A percentile compares a stretch with the other conserved stretches of the same genome.
phyloP scores from a whole-genome alignment of 1,284 basidiomycete genomes.

The Megacollybia platyphylla region DNA sequence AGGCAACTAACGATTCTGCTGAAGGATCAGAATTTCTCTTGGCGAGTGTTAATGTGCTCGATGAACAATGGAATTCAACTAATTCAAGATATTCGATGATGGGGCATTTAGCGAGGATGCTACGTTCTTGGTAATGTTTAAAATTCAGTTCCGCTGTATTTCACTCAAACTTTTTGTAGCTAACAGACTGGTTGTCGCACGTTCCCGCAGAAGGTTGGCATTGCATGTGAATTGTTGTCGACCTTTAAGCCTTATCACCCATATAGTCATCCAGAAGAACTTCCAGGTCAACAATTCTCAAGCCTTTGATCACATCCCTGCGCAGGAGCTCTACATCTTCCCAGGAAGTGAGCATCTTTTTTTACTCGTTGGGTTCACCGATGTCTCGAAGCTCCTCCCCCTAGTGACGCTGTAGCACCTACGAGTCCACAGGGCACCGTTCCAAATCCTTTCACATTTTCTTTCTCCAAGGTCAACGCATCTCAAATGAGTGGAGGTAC shows the following conservation, averaged over 20 bases:
- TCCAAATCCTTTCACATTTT: conserved; percentile 39
- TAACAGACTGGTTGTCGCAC: conserved; percentile 58
- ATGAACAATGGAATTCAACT: background rate
- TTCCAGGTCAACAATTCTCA: conserved; percentile 38
- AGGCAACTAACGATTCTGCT: conserved; percentile 42
- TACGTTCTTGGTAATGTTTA: conserved; percentile 43
- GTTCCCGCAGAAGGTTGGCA: conserved; percentile 31
- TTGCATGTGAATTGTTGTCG: background rate
- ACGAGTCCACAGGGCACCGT: conserved; percentile 37
- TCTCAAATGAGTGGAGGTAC: conserved; percentile 44
- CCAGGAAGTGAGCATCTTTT: conserved; percentile 28
- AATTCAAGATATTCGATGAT: conserved; percentile 43
- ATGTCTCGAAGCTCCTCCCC: conserved; percentile 17
- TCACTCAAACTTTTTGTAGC: conserved; percentile 15
- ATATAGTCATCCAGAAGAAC: conserved; percentile 58
- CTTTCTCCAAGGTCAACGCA: conserved; percentile 35
- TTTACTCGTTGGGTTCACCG: conserved; percentile 8
- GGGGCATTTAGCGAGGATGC: conserved; percentile 56
- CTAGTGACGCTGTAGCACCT: conserved; percentile 24
- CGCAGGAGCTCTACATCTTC: conserved; percentile 56
- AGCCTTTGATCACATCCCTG: conserved; percentile 46
- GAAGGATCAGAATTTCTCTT: conserved; percentile 61
- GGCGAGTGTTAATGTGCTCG: conserved; percentile 17
- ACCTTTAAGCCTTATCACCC: conserved; percentile 14
- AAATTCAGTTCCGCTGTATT: conserved; percentile 4